Base-by-base conservation (phyloP, 2,329 filamentous ascomycete genomes). In the Neodidymelliopsis sp. region DNA sequence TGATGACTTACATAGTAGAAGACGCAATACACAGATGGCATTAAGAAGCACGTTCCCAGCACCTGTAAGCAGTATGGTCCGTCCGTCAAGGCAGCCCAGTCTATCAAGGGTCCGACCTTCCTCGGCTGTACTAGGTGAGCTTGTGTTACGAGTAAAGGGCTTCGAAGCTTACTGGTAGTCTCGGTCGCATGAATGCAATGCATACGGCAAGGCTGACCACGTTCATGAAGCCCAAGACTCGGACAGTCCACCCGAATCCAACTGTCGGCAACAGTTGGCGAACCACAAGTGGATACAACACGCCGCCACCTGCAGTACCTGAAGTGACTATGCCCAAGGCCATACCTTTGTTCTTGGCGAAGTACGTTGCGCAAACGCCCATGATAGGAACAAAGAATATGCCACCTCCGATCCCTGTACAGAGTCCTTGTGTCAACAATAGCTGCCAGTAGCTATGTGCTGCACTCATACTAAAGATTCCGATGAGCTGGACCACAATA, bases 261-360 rank as follows among this genome's bases (percentile, higher is more conserved):
- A 70, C 40, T 24, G 52, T 58, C 4, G 4, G 76, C 70, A 86
- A 70, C 18, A 87, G 69, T 45, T 83, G 78, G 16, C 45, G 45
- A 4, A 77, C 71, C 2, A 79, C 62, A 5, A 82, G 69, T 0
- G 86, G 85, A 60, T 85, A 89, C 1, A 88, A 75, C 29, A 87
- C 72, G 0, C 85, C 85, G 1, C 86, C 86, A 0, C 80, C 79
- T 0, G 79, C 79, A 20, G 82, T 83, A 0, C 86, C 87, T 0
- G 80, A 80, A 0, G 84, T 82, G 1, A 77, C 76, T 6, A 85
- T 74, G 0, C 82, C 83, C 13, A 88, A 75, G 1, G 85, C 85
- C 8, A 87, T 71, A 0, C 79, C 79, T 6, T 81, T 78, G 11
- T 79, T 79, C 20, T 73, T 80, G 10, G 75, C 76, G 55, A 88